A percentile compares a stretch with the other conserved stretches of the same genome.
Evolutionary conservation across 108 stramenopile genomes (phyloP).

Genomic region (Cyclostephanos tholiformis): DNA sequence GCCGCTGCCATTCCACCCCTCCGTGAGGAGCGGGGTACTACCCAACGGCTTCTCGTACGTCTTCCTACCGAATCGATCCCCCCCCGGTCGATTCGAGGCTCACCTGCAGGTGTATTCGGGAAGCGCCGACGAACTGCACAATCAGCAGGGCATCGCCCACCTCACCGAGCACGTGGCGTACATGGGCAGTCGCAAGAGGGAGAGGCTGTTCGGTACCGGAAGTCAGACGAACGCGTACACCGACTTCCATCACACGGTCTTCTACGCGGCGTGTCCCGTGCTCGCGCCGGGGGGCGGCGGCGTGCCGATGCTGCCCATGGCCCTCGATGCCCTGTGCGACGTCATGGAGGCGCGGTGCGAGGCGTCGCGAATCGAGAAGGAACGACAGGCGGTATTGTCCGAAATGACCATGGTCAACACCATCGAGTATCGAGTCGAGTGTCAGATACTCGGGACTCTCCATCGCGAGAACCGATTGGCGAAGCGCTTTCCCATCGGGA

Average conservation of each 20-base stretch:
- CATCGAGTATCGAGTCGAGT: conserved; percentile 97
- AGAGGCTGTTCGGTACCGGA: conserved; percentile 95
- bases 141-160: conserved; percentile 97
- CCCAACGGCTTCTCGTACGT: conserved; percentile 92
- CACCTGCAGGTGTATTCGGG: conserved; percentile 96
- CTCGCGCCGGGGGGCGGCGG: conserved; percentile 61
- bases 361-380: conserved; percentile 93
- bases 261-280: conserved; percentile 95
- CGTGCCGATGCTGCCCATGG: conserved; percentile 90
- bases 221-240: conserved; percentile 97
- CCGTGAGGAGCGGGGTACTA: conserved; percentile 71
- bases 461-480: conserved; percentile 96
- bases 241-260: conserved; percentile 99
- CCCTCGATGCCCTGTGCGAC: conserved; percentile 93
- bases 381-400: conserved; percentile 91
- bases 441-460: conserved; percentile 93
- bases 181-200: conserved; percentile 96
- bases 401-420: conserved; percentile 99
- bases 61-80: conserved; percentile 93
- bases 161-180: conserved; percentile 98
- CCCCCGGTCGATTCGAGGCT: conserved; percentile 94
- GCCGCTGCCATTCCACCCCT: conserved; percentile 79
- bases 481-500: conserved; percentile 97
- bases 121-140: conserved; percentile 89
- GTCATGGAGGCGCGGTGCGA: conserved; percentile 96